Conservation (phyloP, 768 basidiomycete species). For the Tylopilus balloui region DNA sequence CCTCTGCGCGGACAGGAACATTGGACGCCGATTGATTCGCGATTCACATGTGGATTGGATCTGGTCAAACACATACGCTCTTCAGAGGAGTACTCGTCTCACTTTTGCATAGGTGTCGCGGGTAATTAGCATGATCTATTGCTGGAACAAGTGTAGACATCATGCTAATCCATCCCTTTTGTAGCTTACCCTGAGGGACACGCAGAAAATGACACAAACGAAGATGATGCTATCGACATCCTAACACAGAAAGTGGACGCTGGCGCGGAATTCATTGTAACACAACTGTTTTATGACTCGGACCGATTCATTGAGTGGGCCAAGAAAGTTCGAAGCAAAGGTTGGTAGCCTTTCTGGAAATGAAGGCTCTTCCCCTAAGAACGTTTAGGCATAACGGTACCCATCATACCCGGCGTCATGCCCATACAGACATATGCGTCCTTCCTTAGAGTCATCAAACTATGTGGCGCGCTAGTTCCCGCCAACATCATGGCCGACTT, state of each 20-base stretch:
- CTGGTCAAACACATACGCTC: constrained; percentile 88
- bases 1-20: constrained; percentile 92
- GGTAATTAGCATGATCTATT: constrained; percentile 40
- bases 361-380: constrained; percentile 5
- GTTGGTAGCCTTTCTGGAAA: constrained; percentile 36
- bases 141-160: background rate
- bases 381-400: constrained; percentile 74
- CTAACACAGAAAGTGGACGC: constrained; percentile 88
- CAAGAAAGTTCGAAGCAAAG: constrained; percentile 61
- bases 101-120: constrained; percentile 94
- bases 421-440: constrained; percentile 96
- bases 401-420: constrained; percentile 95
- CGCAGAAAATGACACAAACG: constrained; percentile 52
- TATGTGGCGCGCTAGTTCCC: constrained; percentile 81
- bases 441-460: constrained; percentile 84
- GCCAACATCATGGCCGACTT: constrained; percentile 58
- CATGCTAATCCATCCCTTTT: background rate
- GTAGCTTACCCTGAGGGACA: constrained; percentile 91
- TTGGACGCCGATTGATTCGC: constrained; percentile 81
- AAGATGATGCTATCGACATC: constrained; percentile 60
- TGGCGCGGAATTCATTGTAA: constrained; percentile 94
- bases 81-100: constrained; percentile 67
- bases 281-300: constrained; percentile 97
- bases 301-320: constrained; percentile 82
- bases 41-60: constrained; percentile 81